Evolutionary conservation across 331 rosid species (phyloP).

Genomic region (Telfairia occidentalis): DNA sequence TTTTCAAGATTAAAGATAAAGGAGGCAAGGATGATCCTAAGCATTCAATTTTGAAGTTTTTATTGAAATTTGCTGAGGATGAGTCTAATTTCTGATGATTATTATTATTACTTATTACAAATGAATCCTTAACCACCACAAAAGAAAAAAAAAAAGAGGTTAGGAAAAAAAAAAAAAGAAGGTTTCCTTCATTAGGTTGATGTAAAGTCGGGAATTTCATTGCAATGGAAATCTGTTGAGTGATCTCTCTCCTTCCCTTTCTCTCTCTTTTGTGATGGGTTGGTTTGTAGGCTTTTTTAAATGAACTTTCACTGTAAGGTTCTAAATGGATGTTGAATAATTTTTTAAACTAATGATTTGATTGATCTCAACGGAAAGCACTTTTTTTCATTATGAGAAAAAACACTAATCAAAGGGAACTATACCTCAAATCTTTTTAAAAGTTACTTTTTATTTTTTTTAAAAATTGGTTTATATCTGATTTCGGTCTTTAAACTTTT

Average conservation of each 20-base stretch:
- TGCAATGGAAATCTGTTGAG: conserved; percentile 27
- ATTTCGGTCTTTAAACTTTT: too few species aligned
- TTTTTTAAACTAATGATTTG: too few species aligned
- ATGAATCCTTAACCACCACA: not conserved
- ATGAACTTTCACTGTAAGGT: too few species aligned
- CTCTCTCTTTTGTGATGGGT: not conserved
- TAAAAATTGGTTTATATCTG: too few species aligned
- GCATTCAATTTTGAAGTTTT: conserved; percentile 51
- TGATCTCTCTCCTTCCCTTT: not conserved
- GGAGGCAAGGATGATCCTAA: conserved; percentile 35
- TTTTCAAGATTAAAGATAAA: conserved; percentile 48
- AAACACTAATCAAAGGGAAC: too few species aligned
- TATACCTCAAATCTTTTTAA: too few species aligned
- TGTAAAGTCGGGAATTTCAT: conserved; percentile 55
- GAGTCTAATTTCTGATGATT: conserved; percentile 32
- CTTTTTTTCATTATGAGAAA: too few species aligned
- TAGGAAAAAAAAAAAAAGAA: conserved; percentile 9
- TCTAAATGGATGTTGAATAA: too few species aligned
- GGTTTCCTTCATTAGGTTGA: conserved; percentile 13
- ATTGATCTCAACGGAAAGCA: too few species aligned
- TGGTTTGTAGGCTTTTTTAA: too few species aligned
- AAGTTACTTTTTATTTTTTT: too few species aligned
- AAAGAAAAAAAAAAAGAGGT: not conserved
- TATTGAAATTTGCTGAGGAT: conserved; percentile 36
- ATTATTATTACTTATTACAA: conserved; percentile 3